A percentile compares a stretch with the other conserved stretches of the same genome.
phyloP scores from a whole-genome alignment of 495 filamentous ascomycete genomes.

The Tuber borchii region DNA sequence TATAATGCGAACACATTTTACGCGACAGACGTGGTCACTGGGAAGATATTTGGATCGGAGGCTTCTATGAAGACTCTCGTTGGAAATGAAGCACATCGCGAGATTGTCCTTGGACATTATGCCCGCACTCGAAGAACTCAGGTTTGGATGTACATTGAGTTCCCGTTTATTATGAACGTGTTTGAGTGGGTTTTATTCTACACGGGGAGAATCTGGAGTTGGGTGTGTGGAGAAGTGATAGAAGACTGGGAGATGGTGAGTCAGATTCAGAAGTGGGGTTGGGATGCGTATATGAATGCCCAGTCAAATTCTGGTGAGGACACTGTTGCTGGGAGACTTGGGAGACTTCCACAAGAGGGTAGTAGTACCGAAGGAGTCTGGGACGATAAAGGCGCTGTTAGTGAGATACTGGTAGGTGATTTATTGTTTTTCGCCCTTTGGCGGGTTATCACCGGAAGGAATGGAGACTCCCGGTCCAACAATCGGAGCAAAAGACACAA shows the following conservation, averaged over 20 bases:
- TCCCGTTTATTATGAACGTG: constrained; percentile 6
- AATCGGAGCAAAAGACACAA: not conserved
- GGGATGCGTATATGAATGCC: constrained; percentile 10
- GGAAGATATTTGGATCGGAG: constrained; percentile 16
- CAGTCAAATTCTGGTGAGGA: not conserved
- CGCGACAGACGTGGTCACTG: constrained; percentile 14
- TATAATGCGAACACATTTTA: constrained; percentile 20
- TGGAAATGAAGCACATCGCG: constrained; percentile 10
- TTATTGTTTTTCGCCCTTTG: not conserved
- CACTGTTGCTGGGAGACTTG: constrained; percentile 9
- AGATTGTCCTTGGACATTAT: constrained; percentile 9
- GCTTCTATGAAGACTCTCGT: constrained; percentile 9
- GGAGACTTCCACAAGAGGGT: not conserved
- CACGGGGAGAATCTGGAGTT: not conserved
- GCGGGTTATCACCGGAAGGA: not conserved
- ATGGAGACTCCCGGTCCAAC: not conserved
- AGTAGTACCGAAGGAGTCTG: not conserved
- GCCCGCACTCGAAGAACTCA: constrained; percentile 2
- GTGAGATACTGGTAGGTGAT: constrained; percentile 13
- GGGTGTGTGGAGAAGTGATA: not conserved
- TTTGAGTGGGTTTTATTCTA: not conserved
- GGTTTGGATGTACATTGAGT: constrained; percentile 7
- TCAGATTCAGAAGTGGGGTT: constrained; percentile 9
- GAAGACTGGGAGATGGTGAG: not conserved
- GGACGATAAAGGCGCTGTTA: constrained; percentile 3